These are phyloP conservation scores for Ilex asprella DNA, from an alignment of 257 asterid species.

Conservation along the genomic window DNA sequence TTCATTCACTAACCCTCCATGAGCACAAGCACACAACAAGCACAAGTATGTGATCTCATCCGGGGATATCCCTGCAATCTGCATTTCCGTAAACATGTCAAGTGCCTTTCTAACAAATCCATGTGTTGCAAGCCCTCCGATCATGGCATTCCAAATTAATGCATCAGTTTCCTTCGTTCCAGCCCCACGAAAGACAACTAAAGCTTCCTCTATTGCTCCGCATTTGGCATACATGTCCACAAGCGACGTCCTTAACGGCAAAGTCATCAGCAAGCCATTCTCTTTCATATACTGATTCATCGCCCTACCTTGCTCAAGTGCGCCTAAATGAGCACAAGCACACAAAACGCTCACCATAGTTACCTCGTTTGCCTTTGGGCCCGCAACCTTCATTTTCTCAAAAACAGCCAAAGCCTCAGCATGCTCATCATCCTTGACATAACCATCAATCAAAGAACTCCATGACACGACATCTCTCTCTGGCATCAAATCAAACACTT, in stretches of 20 bases:
- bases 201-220: slow-evolving; percentile 59
- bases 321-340: slow-evolving; percentile 78
- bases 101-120: slow-evolving; percentile 42
- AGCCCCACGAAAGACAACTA: slow-evolving; percentile 43
- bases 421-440: slow-evolving; percentile 51
- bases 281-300: slow-evolving; percentile 46
- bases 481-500: slow-evolving; percentile 60
- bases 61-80: slow-evolving; percentile 21
- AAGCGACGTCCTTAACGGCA: slow-evolving; percentile 48
- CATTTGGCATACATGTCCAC: slow-evolving; percentile 83
- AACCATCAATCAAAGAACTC: slow-evolving; percentile 78
- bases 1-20: slow-evolving; percentile 63
- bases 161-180: slow-evolving; percentile 35
- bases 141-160: slow-evolving; percentile 65
- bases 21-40: slow-evolving; percentile 63
- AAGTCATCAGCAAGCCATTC: slow-evolving; percentile 40
- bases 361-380: slow-evolving; percentile 51
- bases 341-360: slow-evolving; percentile 67
- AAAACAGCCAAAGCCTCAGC: slow-evolving; percentile 44
- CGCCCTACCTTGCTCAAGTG: slow-evolving; percentile 57
- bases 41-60: slow-evolving; percentile 80
- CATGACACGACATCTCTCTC: slow-evolving; percentile 72
- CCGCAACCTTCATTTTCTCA: slow-evolving; percentile 33
- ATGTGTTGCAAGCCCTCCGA: slow-evolving; percentile 82
- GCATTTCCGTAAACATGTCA: slow-evolving; percentile 37